Evolutionary conservation across 257 asterid genomes (phyloP), one percentile per base, ranked within the genome.

Genomic region (Solanum stenotomum): DNA sequence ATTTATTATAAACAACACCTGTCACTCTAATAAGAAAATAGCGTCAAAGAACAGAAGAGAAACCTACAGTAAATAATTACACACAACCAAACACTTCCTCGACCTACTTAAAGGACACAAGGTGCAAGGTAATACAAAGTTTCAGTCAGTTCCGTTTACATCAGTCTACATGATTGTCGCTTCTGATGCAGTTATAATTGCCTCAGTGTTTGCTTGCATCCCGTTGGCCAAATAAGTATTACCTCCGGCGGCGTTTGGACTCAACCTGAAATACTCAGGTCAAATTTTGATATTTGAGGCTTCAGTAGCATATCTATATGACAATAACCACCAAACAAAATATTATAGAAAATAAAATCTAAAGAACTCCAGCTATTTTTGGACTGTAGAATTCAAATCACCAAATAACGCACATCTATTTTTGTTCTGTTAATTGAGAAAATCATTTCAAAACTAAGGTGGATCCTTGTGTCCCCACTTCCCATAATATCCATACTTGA

Each of bases 171-270:
- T 34, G 52, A 75, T 23, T 68, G 31, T 33, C 84, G 33, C 79
- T 89, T 84, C 89, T 75, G 77, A 87, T 81, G 81, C 90, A 87
- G 86, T 84, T 89, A 83, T 81, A 49, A 35, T 85, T 74, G 88
- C 91, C 89, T 84, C 90, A 6, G 89, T 85, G 91, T 78, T 89
- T 71, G 92, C 79, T 89, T 89, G 92, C 91, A 75, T 88, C 85
- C 85, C 87, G 70, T 71, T 31, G 49, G 82, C 70, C 67, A 42
- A 5, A 13, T 37, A 10, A 38, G 13, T 20, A 70, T 93, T 92
- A 93, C 93, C 95, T 93, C 90, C 98, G 91, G 16, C 98, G 95
- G 79, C 98, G 94, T 90, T 96, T 96, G 84, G 95, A 90, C 63
- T 93, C 95, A 89, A 95, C 98, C 98, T 96, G 94, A 87, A 92